These are phyloP conservation scores for Diaporthe humulicola DNA, from an alignment of 2,329 filamentous ascomycete species.

Conservation along the genomic window DNA sequence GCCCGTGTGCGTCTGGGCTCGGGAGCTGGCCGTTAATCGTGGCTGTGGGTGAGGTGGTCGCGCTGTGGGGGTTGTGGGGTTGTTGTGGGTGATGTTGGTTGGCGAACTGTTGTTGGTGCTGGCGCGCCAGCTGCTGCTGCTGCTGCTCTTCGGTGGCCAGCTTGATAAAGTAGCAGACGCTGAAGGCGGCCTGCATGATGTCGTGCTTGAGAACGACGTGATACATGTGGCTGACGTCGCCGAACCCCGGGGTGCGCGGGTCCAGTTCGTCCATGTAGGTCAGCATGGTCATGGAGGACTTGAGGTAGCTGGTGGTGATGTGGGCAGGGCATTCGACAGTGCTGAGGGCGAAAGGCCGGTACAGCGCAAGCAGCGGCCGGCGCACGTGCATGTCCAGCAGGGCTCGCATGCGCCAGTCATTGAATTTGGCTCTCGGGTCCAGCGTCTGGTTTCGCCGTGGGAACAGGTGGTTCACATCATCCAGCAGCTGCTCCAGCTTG, in stretches of 20 bases:
- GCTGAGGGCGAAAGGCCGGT: slow-evolving; percentile 68
- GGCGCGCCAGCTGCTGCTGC: background rate
- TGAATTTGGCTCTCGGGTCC: slow-evolving; percentile 59
- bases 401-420: slow-evolving; percentile 64
- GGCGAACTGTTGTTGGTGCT: slow-evolving; percentile 9
- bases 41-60: background rate
- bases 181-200: slow-evolving; percentile 67
- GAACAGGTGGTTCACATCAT: slow-evolving; percentile 67
- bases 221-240: slow-evolving; percentile 65
- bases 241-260: slow-evolving; percentile 59
- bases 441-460: slow-evolving; percentile 58
- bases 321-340: slow-evolving; percentile 62
- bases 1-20: slow-evolving; percentile 24
- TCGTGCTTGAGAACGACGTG: slow-evolving; percentile 66
- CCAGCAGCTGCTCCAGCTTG: slow-evolving; percentile 66
- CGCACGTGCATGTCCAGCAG: slow-evolving; percentile 68
- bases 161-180: slow-evolving; percentile 68
- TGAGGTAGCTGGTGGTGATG: slow-evolving; percentile 65
- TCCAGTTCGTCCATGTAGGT: slow-evolving; percentile 69
- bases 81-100: background rate
- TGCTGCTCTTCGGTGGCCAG: slow-evolving; percentile 44
- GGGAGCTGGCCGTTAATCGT: slow-evolving; percentile 35
- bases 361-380: slow-evolving; percentile 64
- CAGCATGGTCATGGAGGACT: slow-evolving; percentile 68
- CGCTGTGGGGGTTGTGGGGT: background rate